A percentile compares a stretch with the other conserved stretches of the same genome.
These are phyloP conservation scores for Vitis rotundifolia DNA, from an alignment of 164 flowering plant species.

Conservation along the genomic window DNA sequence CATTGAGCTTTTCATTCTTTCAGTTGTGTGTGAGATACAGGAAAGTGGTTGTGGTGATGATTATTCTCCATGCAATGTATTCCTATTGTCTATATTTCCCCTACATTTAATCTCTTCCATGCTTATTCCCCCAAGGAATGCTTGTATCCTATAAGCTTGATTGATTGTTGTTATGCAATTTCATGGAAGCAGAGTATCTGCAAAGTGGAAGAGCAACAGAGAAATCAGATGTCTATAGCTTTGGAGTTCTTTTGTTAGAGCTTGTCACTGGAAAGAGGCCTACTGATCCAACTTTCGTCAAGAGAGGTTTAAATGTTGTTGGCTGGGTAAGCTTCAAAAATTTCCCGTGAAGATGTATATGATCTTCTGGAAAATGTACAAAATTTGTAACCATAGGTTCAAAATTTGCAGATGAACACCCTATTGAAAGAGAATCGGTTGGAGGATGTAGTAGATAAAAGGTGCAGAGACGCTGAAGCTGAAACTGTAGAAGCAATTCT, in stretches of 20 bases:
- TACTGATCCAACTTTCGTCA: slow-evolving; percentile 82
- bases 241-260: slow-evolving; percentile 91
- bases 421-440: slow-evolving; percentile 58
- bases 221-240: slow-evolving; percentile 94
- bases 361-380: not conserved
- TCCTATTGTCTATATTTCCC: no score
- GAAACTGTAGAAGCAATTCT: slow-evolving; percentile 82
- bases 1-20: no score
- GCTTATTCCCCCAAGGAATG: no score
- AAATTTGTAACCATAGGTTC: not conserved
- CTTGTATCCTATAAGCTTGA: not conserved
- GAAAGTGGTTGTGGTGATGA: no score
- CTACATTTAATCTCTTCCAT: no score
- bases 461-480: slow-evolving; percentile 60
- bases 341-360: not conserved
- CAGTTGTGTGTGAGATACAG: no score
- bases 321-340: slow-evolving; percentile 76
- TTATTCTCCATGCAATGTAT: no score
- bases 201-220: slow-evolving; percentile 93
- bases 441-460: slow-evolving; percentile 73
- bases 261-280: slow-evolving; percentile 98
- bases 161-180: not conserved
- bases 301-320: slow-evolving; percentile 81
- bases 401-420: slow-evolving; percentile 71
- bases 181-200: slow-evolving; percentile 61